Evolutionary conservation across 164 flowering plant species (phyloP), one percentile per base, ranked within the genome.

Genomic region (Echeveria elegans): DNA sequence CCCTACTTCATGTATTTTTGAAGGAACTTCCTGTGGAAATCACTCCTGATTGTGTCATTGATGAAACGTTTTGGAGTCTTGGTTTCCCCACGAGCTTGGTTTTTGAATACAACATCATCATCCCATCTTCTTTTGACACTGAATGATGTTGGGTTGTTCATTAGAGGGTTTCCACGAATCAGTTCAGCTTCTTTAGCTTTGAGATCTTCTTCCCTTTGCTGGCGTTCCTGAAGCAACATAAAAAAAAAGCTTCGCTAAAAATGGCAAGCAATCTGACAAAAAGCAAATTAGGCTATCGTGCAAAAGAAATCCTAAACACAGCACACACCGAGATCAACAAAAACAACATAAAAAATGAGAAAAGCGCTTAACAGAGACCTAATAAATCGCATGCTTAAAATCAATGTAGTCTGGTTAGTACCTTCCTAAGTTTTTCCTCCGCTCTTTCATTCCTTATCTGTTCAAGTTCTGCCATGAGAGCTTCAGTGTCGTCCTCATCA

Each of bases 101-200:
- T 94, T 84, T 91, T 94, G 73, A 94, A 91, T 34, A 89, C 96
- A 68, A 94, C 98, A 77, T 94, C 98, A 71, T 91, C 98, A 75
- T 90, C 97, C 97, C 97, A 90, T 79, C 98, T 88, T 74, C 94
- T 79, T 82, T 93, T 93, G 14, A 87, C 96, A 66, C 64, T 81
- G 64, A 90, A 90, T 64, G 89, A 76, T 40, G 97, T 75, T 30
- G 88, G 68, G 68, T 73, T 82, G 65, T 90, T 90, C 1, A 93
- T 83, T 64, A 93, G 72, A 67, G 98, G 97, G 68, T 93, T 93
- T 75, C 98, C 97, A 14, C 85, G 77, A 43, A 93, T 79, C 66
- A 90, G 80, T 72, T 90, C 92, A 45, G 90, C 90, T 77, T 93
- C 98, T 74, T 90, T 93, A 34, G 32, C 85, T 77, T 87, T 87